Percentiles rank a stretch among this genome's conserved stretches.
phyloP scores from a whole-genome alignment of 305 asterid genomes.

The Ilex paraguariensis region DNA sequence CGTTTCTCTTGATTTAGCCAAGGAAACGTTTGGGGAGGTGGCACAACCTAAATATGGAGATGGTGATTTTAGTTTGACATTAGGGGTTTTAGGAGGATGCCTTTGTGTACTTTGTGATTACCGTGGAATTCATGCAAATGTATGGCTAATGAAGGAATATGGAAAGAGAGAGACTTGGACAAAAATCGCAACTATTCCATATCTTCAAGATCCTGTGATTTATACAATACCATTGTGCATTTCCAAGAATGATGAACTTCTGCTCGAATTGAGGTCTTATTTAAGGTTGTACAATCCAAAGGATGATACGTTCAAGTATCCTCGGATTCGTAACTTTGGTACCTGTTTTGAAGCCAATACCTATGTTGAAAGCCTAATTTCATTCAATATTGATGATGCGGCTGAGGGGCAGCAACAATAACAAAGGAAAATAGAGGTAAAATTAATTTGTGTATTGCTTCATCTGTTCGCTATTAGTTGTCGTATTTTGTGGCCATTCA shows the following conservation, averaged over 20 bases:
- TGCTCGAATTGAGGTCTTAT: constrained; percentile 17
- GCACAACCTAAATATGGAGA: constrained; percentile 37
- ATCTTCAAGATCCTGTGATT: constrained; percentile 7
- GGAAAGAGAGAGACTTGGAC: constrained; percentile 50
- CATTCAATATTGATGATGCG: constrained; percentile 18
- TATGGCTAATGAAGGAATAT: constrained; percentile 59
- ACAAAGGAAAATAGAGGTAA: too few species aligned
- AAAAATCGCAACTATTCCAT: constrained; percentile 35
- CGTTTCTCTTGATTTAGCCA: constrained; percentile 39
- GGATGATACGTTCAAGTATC: constrained; percentile 17
- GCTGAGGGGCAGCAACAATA: neutral
- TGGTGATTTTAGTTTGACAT: constrained; percentile 8
- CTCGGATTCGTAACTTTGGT: constrained; percentile 8
- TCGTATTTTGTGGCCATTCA: too few species aligned
- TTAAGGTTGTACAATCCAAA: constrained; percentile 32
- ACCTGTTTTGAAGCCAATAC: constrained; percentile 15
- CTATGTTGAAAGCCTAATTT: constrained; percentile 48
- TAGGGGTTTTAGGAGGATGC: constrained; percentile 41
- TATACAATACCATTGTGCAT: constrained; percentile 23
- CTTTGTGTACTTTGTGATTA: constrained; percentile 30
- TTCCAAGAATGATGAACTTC: constrained; percentile 32
- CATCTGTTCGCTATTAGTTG: too few species aligned
- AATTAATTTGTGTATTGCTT: too few species aligned
- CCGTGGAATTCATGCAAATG: constrained; percentile 8
- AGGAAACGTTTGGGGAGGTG: constrained; percentile 37